Evolutionary conservation across 768 basidiomycete species (phyloP).

Genomic region (Hydnum rufescens): DNA sequence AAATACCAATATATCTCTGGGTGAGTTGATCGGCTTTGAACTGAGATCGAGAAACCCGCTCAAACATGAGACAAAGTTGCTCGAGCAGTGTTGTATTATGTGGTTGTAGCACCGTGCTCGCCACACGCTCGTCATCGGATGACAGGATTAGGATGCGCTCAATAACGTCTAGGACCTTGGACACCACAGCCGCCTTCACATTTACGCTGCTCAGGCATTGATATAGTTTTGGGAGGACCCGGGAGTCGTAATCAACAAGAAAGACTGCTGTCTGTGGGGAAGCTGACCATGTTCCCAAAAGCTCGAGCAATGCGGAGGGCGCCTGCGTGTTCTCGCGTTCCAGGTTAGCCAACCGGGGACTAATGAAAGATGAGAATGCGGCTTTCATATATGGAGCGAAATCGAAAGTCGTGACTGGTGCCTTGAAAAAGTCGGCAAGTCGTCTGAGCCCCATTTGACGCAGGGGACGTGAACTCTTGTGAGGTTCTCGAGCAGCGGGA

Average conservation of each 20-base stretch:
- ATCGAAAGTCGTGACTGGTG: conserved; percentile 45
- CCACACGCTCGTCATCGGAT: conserved; percentile 28
- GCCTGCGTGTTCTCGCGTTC: conserved; percentile 80
- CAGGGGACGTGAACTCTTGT: conserved; percentile 35
- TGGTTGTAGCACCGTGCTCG: conserved; percentile 39
- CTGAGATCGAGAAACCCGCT: conserved; percentile 32
- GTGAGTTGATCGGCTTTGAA: conserved; percentile 40
- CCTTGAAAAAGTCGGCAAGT: conserved; percentile 69
- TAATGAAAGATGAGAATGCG: conserved; percentile 53
- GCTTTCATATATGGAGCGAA: conserved; percentile 47
- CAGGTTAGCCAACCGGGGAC: conserved; percentile 56
- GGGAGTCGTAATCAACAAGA: conserved; percentile 48
- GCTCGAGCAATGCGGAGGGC: conserved; percentile 71
- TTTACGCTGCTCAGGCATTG: conserved; percentile 61
- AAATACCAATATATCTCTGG: conserved; percentile 62
- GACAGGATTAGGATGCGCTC: conserved; percentile 42
- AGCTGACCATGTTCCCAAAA: conserved; percentile 61
- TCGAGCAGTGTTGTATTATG: conserved; percentile 50
- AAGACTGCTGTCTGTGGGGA: conserved; percentile 35
- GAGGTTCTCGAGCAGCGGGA: conserved; percentile 12
- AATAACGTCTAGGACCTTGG: conserved; percentile 67
- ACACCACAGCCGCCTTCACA: conserved; percentile 72
- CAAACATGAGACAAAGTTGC: conserved; percentile 50
- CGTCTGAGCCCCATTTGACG: conserved; percentile 75
- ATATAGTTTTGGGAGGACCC: conserved; percentile 57